These are phyloP conservation scores for Paraphoma chrysanthemicola DNA, from an alignment of 2,329 filamentous ascomycete species.

Conservation along the genomic window DNA sequence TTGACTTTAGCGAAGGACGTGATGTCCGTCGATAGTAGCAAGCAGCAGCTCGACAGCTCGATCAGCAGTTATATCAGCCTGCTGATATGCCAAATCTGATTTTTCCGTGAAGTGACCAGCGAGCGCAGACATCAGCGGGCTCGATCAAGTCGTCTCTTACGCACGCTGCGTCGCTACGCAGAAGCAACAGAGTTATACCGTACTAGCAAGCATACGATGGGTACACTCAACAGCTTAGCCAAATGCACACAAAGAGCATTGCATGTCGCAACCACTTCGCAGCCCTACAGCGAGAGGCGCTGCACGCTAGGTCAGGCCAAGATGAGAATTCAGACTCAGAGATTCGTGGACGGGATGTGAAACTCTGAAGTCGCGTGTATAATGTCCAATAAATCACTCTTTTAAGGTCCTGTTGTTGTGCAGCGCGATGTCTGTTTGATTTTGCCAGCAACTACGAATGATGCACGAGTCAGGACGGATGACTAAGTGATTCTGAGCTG, in stretches of 20 bases:
- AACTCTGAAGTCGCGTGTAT: background rate
- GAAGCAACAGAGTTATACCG: slow-evolving; percentile 6
- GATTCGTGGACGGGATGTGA: background rate
- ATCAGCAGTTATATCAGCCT: no score
- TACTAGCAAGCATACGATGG: slow-evolving; percentile 2
- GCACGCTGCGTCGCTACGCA: background rate
- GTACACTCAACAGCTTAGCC: slow-evolving; percentile 1
- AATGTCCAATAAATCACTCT: background rate
- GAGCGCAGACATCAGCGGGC: no score
- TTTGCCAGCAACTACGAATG: background rate
- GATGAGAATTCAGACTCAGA: background rate
- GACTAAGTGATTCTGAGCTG: background rate
- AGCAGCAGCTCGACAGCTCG: no score
- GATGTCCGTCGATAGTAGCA: no score
- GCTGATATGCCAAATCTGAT: no score
- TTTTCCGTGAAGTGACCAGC: no score
- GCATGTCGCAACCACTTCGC: background rate
- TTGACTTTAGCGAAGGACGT: no score
- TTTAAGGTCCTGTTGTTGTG: background rate
- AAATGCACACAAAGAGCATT: slow-evolving; percentile 8
- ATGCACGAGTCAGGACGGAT: background rate
- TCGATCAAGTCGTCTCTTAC: no score
- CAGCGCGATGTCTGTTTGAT: background rate
- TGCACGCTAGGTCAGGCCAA: background rate
- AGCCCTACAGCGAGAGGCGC: background rate